Conservation (phyloP, 2,329 filamentous ascomycete species). For the Penicillium thymicola region DNA sequence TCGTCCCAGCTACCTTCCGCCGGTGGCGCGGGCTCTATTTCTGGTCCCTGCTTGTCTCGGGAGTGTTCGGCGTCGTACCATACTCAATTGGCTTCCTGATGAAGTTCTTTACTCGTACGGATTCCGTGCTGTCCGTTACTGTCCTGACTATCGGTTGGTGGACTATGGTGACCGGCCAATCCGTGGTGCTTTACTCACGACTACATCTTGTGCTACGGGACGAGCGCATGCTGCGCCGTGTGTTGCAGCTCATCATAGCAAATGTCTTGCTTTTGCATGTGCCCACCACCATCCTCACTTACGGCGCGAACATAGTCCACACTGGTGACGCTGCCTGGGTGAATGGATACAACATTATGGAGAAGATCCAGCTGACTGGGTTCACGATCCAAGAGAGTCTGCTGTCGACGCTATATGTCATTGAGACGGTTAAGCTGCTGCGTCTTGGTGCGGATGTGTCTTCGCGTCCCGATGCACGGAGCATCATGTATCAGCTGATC, state of each 20-base stretch:
- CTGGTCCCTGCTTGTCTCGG: conserved; percentile 40
- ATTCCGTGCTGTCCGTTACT: conserved; percentile 36
- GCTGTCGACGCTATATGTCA: conserved; percentile 52
- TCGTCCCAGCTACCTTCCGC: conserved; percentile 40
- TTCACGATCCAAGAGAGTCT: conserved; percentile 48
- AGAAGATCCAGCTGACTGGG: conserved; percentile 46
- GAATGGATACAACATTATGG: conserved; percentile 44
- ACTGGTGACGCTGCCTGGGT: conserved; percentile 28
- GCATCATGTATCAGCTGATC: conserved; percentile 46
- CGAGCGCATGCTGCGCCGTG: conserved; percentile 46
- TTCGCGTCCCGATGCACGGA: conserved; percentile 25
- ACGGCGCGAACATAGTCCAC: conserved; percentile 36
- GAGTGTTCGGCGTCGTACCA: conserved; percentile 36
- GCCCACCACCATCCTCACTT: conserved; percentile 55
- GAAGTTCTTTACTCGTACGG: conserved; percentile 36
- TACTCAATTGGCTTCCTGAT: conserved; percentile 45
- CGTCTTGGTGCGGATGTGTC: conserved; percentile 28
- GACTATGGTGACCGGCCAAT: conserved; percentile 60
- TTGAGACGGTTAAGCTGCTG: conserved; percentile 51
- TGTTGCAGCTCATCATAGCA: conserved; percentile 57
- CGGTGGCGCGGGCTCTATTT: conserved; percentile 44
- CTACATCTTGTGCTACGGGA: conserved; percentile 59
- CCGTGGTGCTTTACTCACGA: conserved; percentile 60
- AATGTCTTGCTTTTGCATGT: conserved; percentile 54
- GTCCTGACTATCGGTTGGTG: conserved; percentile 56